Conservation (phyloP, 2,329 filamentous ascomycete genomes). For the Triangularia setosa region DNA sequence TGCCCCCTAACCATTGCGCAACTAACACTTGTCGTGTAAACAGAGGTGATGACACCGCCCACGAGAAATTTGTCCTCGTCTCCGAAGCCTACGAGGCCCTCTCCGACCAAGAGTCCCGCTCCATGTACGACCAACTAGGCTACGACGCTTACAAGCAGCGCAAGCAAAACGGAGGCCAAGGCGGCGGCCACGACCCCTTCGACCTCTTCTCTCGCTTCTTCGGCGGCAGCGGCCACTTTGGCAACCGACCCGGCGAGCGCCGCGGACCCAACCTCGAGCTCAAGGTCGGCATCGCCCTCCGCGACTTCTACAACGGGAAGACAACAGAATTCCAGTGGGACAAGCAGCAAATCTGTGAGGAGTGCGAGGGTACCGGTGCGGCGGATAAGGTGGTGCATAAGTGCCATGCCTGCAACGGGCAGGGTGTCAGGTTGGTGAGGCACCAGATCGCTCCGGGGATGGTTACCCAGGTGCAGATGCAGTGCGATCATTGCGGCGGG, state of each 20-base stretch:
- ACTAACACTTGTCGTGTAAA: constrained; percentile 13
- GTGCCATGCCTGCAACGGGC: constrained; percentile 72
- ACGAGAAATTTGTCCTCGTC: constrained; percentile 89
- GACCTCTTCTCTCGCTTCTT: constrained; percentile 97
- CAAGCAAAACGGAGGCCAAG: constrained; percentile 63
- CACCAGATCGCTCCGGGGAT: constrained; percentile 96
- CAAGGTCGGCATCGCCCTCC: constrained; percentile 70
- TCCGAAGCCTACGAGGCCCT: constrained; percentile 95
- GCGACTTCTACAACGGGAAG: constrained; percentile 88
- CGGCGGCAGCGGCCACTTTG: constrained; percentile 82
- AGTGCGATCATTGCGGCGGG: constrained; percentile 84
- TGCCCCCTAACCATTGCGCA: not conserved
- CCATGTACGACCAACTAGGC: constrained; percentile 91
- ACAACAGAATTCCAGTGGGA: constrained; percentile 86
- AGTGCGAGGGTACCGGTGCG: constrained; percentile 81
- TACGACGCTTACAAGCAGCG: constrained; percentile 86
- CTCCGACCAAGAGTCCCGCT: constrained; percentile 71
- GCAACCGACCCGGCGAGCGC: constrained; percentile 67
- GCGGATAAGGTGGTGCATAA: constrained; percentile 79
- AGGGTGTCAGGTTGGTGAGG: constrained; percentile 80
- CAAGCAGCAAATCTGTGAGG: constrained; percentile 91
- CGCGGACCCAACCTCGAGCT: constrained; percentile 88
- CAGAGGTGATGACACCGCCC: constrained; percentile 73
- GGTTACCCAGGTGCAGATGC: constrained; percentile 93
- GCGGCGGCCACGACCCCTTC: constrained; percentile 76